Base-by-base conservation (phyloP, 2,329 filamentous ascomycete species). In the Colletotrichum sansevieriae region DNA sequence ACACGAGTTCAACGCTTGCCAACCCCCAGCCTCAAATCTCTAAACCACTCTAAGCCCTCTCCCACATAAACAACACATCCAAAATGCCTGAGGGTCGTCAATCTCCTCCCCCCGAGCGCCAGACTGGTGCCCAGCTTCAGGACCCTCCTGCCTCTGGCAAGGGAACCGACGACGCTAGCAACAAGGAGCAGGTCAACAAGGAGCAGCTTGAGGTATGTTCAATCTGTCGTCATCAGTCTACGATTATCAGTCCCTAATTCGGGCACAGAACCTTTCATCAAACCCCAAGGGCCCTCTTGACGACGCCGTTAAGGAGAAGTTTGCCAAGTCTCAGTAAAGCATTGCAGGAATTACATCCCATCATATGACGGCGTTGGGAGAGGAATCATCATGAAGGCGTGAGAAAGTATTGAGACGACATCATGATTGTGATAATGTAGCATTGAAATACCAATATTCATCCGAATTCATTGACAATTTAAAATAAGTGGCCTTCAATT, bases 1-100 rank as follows among this genome's bases (percentile, higher is more conserved):
- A 39, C 18, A 20, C 29, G 11, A 61, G 7, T 59, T 20, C 2
- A 46, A 9, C 41, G 10, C 18, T n/a, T 18, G 39, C 47, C 15
- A 44, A 39, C 47, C 37, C 9, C 12, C 33, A 18, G 15, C 52
- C 18, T 55, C 33, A 49, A 20, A 56, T 7, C 8, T 41, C 15
- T 12, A n/a, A 8, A 29, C 6, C 11, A 20, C 10, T 29, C n/a
- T 10, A 9, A 22, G 5, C 18, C 22, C 56, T 18, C 49, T 70
- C 60, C 59, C 57, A 69, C 58, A 68, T 73, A 73, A 71, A 78
- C 72, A 46, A 75, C 74, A 72, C 12, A 70, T 69, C 72, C 78
- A 89, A 72, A 75, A 93, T 94, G 91, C 90, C 92, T 76, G 80
- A 87, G 80, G 92, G 92, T 78, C 90, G 90, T 76, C 87, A 97